Evolutionary conservation across 2,329 filamentous ascomycete genomes (phyloP).

Genomic region (Trichoderma breve): DNA sequence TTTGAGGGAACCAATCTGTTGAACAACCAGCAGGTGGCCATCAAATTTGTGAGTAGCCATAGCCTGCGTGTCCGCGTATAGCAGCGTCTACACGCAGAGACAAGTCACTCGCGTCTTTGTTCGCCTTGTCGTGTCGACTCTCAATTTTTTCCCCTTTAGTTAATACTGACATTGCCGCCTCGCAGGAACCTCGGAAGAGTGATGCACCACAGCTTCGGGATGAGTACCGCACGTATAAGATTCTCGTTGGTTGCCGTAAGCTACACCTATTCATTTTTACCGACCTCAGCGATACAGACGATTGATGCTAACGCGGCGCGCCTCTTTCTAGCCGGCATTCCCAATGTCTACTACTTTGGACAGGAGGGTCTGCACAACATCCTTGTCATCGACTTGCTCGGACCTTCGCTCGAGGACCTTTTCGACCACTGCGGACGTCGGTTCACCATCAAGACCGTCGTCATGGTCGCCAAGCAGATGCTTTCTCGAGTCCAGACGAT

Average conservation of each 20-base stretch:
- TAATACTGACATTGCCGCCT: background rate
- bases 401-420: constrained; percentile 90
- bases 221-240: constrained; percentile 99
- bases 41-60: constrained; percentile 82
- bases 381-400: constrained; percentile 93
- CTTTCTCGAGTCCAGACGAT: constrained; percentile 89
- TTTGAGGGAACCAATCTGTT: constrained; percentile 98
- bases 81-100: background rate
- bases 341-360: constrained; percentile 99
- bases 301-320: background rate
- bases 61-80: background rate
- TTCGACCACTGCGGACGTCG: constrained; percentile 96
- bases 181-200: constrained; percentile 93
- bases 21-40: constrained; percentile 98
- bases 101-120: background rate
- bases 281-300: background rate
- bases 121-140: background rate
- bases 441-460: constrained; percentile 95
- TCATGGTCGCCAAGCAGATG: constrained; percentile 99
- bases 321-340: constrained; percentile 76
- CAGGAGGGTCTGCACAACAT: constrained; percentile 99
- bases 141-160: background rate
- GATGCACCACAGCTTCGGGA: constrained; percentile 96
- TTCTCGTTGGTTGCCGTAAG: constrained; percentile 98
- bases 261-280: background rate